Conservation (phyloP, 164 flowering plant species). For the Akebia trifoliata region DNA sequence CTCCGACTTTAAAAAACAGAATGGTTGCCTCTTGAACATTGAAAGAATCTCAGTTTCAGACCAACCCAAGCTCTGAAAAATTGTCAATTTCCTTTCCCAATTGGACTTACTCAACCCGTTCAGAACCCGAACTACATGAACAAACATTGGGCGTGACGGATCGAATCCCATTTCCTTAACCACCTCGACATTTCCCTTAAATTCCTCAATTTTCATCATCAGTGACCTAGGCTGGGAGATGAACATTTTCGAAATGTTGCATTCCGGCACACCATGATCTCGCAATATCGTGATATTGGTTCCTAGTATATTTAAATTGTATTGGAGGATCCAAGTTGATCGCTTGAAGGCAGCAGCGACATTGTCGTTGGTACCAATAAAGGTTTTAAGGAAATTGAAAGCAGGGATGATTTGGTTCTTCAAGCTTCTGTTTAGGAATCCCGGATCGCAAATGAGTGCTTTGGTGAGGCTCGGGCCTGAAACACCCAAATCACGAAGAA, state of each 20-base stretch:
- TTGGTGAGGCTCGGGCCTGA: slow-evolving; percentile 2
- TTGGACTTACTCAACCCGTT: neutral
- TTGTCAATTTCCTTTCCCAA: slow-evolving; percentile 1
- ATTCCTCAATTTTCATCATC: neutral
- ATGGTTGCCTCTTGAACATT: slow-evolving; percentile 2
- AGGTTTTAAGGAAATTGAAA: slow-evolving; percentile 14
- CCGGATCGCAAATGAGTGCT: slow-evolving; percentile 3
- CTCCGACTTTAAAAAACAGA: neutral
- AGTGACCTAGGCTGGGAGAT: neutral
- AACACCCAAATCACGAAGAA: slow-evolving; percentile 24
- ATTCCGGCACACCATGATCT: slow-evolving; percentile 19
- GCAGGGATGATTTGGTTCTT: slow-evolving; percentile 19
- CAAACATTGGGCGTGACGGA: neutral
- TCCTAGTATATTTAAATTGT: neutral
- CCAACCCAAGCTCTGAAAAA: slow-evolving; percentile 8
- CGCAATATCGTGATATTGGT: slow-evolving; percentile 15
- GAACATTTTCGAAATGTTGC: neutral
- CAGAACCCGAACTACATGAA: neutral
- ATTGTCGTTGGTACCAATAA: slow-evolving; percentile 12
- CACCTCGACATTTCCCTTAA: neutral
- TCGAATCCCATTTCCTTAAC: slow-evolving; percentile 7
- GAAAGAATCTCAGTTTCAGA: slow-evolving; percentile 3
- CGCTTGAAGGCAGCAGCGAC: slow-evolving; percentile 1
- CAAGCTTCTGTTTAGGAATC: slow-evolving; percentile 15
- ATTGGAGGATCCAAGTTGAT: neutral